These are phyloP conservation scores for Punica granatum DNA, from an alignment of 345 rosid species.

Conservation along the genomic window DNA sequence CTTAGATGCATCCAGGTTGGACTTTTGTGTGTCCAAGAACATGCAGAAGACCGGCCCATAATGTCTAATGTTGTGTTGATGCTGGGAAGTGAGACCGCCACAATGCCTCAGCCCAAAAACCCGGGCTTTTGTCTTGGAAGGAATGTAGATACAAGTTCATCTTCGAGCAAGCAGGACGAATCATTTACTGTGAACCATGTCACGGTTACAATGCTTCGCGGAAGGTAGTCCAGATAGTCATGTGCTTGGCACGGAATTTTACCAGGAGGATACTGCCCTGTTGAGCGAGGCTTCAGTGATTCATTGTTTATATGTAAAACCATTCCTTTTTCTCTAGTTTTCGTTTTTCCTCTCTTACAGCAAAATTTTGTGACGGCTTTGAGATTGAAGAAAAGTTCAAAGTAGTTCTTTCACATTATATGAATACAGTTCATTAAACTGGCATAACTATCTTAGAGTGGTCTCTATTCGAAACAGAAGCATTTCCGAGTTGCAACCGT, in stretches of 20 bases:
- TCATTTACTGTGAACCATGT: constrained; percentile 68
- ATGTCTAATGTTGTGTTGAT: constrained; percentile 60
- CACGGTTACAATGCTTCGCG: constrained; percentile 59
- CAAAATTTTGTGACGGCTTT: not conserved
- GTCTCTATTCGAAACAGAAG: not conserved
- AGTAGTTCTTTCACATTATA: not conserved
- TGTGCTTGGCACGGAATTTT: not conserved
- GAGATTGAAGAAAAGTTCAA: not conserved
- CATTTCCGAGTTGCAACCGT: not conserved
- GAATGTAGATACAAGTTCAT: constrained; percentile 47
- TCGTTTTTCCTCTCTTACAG: not conserved
- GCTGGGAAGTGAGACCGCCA: constrained; percentile 56
- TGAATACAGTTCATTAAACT: not conserved
- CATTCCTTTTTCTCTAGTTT: not conserved
- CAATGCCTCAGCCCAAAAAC: constrained; percentile 51
- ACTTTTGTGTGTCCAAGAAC: constrained; percentile 72
- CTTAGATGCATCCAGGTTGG: constrained; percentile 75
- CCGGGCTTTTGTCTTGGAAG: constrained; percentile 66
- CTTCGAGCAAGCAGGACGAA: constrained; percentile 42
- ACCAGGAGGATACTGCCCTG: not conserved
- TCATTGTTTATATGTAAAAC: not conserved
- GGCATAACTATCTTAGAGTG: not conserved
- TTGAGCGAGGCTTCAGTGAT: not conserved
- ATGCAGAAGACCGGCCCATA: constrained; percentile 58
- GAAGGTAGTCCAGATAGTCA: constrained; percentile 27